Percentiles rank a stretch among this genome's conserved stretches.
Conservation (phyloP, 164 flowering plant genomes). For the Euptelea pleiosperma region DNA sequence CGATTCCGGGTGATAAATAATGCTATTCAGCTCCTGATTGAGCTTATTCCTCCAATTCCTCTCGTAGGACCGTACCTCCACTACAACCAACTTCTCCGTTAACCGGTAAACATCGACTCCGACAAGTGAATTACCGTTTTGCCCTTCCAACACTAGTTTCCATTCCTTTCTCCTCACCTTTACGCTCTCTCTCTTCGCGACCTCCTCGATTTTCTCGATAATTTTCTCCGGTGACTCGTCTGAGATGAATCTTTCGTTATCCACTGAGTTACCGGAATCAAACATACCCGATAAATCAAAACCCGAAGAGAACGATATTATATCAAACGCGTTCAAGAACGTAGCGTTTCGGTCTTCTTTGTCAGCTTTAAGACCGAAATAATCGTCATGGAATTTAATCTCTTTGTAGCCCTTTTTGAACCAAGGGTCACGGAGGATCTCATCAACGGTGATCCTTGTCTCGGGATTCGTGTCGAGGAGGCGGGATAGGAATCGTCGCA, state of each 20-base stretch:
- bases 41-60: constrained; percentile 36
- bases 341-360: constrained; percentile 6
- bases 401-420: constrained; percentile 39
- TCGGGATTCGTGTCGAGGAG: constrained; percentile 56
- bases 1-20: constrained; percentile 23
- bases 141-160: constrained; percentile 32
- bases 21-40: constrained; percentile 33
- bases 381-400: constrained; percentile 21
- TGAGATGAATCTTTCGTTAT: constrained; percentile 33
- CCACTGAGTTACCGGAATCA: constrained; percentile 14
- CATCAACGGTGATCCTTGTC: constrained; percentile 48
- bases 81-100: constrained; percentile 41
- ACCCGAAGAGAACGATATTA: constrained; percentile 64
- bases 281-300: constrained; percentile 49
- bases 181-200: no score
- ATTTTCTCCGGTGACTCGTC: constrained; percentile 39
- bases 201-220: no score
- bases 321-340: constrained; percentile 62
- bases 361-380: constrained; percentile 9
- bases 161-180: no score
- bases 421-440: constrained; percentile 57
- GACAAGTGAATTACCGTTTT: constrained; percentile 29
- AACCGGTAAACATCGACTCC: constrained; percentile 29
- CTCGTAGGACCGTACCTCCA: constrained; percentile 23
- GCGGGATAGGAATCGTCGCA: constrained; percentile 35